Percentiles rank a stretch among this genome's conserved stretches.
Conservation (phyloP, 176 grass and related monocot species). For the Carex pumila region DNA sequence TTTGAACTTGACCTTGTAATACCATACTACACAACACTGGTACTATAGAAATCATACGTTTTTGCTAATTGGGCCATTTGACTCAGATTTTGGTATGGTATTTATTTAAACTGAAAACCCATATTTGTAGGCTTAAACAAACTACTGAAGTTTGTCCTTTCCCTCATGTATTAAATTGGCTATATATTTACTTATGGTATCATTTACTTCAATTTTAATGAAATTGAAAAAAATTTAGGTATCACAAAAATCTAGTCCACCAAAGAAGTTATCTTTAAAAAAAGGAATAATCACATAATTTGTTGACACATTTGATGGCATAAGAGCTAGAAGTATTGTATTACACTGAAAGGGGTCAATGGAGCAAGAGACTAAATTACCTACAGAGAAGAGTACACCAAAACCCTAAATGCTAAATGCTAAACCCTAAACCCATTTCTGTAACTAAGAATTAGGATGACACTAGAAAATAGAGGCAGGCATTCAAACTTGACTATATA, state of each 20-base stretch:
- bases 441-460: not conserved
- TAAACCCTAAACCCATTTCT: not conserved
- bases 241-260: not conserved
- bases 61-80: not conserved
- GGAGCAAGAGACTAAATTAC: not conserved
- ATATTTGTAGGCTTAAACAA: not conserved
- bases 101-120: not conserved
- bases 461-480: not conserved
- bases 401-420: too few relatives aligned
- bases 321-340: not conserved
- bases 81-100: not conserved
- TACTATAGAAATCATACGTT: not conserved
- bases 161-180: not conserved
- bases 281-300: not conserved
- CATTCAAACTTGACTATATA: not conserved
- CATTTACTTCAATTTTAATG: not conserved
- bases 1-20: not conserved
- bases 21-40: not conserved
- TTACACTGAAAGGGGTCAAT: not conserved
- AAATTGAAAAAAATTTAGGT: not conserved
- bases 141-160: not conserved
- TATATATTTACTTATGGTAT: not conserved
- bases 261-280: not conserved
- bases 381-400: not conserved
- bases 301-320: not conserved